Base-by-base conservation (phyloP, 257 asterid genomes). In the Gentiana straminea region DNA sequence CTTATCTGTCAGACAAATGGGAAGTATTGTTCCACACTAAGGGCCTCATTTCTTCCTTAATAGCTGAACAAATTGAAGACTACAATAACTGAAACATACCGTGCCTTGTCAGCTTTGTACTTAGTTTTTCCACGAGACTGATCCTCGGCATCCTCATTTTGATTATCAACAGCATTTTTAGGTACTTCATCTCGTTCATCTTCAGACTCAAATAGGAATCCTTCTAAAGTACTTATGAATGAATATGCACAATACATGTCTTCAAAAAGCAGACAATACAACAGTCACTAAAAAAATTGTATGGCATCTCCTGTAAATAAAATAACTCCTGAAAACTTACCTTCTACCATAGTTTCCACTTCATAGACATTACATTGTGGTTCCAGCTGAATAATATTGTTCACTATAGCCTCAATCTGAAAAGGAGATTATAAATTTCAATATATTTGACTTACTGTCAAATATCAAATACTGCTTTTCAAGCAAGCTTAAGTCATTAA, bases 321-420 rank as follows among this genome's bases (percentile, higher is more conserved):
- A n/a, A n/a, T n/a, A n/a, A n/a, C n/a, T n/a, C n/a, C n/a, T 61
- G 66, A 55, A 52, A 45, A 58, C 47, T 64, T 38, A 89, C 97
- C 97, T 83, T 89, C 97, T 51, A 86, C 84, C 95, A 84, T 86
- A 62, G 95, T 84, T 79, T 89, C 95, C 64, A 84, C 84, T 65
- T 80, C 93, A 43, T 73, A 77, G 57, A 80, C 79, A 68, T 86
- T 84, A 59, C 94, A 78, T 65, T 72, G 83, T 70, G 94, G 77
- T 68, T 75, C 79, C 77, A 89, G 75, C 73, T 86, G 95, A 75
- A 89, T 78, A 64, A 81, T 84, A 74, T 89, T 95, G 67, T 77
- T 80, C 94, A 86, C 79, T 62, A 89, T 81, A 60, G 97, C 86
- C 73, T 86, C 97, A 67, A 86, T 77, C 97, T 89, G n/a, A 67